Conservation (phyloP, 306 rosid species). For the Hylodesmum podocarpum region DNA sequence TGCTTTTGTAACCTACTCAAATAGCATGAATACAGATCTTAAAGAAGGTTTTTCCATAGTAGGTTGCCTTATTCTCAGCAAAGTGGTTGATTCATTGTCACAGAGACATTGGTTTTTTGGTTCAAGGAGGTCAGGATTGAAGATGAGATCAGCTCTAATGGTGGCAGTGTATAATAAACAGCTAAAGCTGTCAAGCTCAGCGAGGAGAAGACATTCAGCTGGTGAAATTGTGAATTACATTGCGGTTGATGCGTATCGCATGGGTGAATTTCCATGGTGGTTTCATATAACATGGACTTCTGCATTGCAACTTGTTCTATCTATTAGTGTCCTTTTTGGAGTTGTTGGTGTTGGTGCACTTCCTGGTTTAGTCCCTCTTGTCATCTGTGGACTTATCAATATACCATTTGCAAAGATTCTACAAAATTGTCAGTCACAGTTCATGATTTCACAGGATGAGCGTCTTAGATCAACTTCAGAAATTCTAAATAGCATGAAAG, state of each 20-base stretch:
- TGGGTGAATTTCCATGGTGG: conserved; percentile 96
- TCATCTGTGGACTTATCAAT: conserved; percentile 60
- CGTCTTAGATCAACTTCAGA: conserved; percentile 81
- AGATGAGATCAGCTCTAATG: conserved; percentile 81
- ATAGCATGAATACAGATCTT: conserved; percentile 27
- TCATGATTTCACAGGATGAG: conserved; percentile 76
- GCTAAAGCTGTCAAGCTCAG: conserved; percentile 65
- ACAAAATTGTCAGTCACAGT: conserved; percentile 57
- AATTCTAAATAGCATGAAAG: conserved; percentile 73
- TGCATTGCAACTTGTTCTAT: conserved; percentile 45
- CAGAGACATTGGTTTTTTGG: conserved; percentile 73
- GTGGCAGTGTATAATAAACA: conserved; percentile 72
- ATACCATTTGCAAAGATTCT: conserved; percentile 60
- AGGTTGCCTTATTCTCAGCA: conserved; percentile 48
- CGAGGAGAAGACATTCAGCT: conserved; percentile 59
- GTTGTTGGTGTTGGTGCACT: conserved; percentile 73
- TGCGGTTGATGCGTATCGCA: conserved; percentile 76
- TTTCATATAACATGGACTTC: conserved; percentile 55
- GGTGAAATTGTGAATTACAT: conserved; percentile 83
- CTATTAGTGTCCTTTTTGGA: conserved; percentile 48
- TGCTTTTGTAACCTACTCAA: conserved; percentile 65
- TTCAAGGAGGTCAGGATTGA: conserved; percentile 70
- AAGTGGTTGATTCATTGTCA: conserved; percentile 55
- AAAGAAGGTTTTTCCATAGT: conserved; percentile 52
- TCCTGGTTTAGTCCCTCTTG: conserved; percentile 58